Conservation (phyloP, 257 asterid genomes). For the Mitragyna speciosa region DNA sequence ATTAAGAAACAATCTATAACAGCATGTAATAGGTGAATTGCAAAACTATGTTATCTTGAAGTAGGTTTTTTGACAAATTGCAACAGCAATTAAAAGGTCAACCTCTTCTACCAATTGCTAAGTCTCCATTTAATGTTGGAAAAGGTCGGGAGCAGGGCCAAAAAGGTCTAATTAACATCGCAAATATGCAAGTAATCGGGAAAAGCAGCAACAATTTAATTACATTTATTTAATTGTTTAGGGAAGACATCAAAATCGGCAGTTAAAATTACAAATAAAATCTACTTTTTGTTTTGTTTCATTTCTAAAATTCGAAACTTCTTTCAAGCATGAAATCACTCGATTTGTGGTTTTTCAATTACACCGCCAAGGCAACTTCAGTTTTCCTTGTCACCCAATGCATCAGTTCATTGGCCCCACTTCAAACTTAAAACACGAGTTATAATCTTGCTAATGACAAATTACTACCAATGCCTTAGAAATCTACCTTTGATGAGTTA, state of each 20-base stretch:
- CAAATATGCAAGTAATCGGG: not conserved
- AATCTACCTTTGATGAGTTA: not conserved
- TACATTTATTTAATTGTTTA: not conserved
- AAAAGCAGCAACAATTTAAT: not conserved
- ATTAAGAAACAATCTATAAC: too few relatives aligned
- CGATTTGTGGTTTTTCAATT: not conserved
- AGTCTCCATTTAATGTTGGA: not conserved
- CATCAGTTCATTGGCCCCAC: not conserved
- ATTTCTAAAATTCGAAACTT: not conserved
- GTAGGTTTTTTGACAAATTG: not conserved
- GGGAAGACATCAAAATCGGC: not conserved
- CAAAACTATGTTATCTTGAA: not conserved
- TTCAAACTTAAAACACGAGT: not conserved
- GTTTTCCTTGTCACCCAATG: not conserved
- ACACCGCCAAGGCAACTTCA: not conserved
- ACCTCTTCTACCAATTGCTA: not conserved
- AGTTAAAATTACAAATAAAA: not conserved
- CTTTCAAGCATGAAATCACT: not conserved
- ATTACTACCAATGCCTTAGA: not conserved
- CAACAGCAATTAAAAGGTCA: not conserved
- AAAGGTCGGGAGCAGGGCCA: not conserved
- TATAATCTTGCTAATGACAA: not conserved
- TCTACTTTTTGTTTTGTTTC: not conserved
- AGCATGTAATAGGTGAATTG: too few relatives aligned
- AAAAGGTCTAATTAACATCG: not conserved